Conservation (phyloP, 345 rosid genomes). For the Salix suchowensis region DNA sequence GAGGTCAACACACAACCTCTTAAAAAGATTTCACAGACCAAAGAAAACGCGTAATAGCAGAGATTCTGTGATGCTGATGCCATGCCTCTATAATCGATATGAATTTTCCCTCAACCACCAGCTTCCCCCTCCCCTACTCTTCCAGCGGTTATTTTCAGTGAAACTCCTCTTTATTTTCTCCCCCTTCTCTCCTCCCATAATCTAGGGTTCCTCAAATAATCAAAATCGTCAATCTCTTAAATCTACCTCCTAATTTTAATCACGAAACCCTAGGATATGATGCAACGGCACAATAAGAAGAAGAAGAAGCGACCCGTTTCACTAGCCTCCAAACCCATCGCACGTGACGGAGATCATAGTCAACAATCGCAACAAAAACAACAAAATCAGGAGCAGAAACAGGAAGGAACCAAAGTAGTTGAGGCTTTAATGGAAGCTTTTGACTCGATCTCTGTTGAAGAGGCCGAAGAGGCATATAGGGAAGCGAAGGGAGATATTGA, state of each 20-base stretch:
- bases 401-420: not conserved
- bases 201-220: constrained; percentile 7
- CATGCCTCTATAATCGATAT: not conserved
- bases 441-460: constrained; percentile 46
- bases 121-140: not conserved
- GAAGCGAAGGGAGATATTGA: constrained; percentile 46
- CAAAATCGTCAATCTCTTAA: not conserved
- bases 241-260: not conserved
- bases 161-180: not conserved
- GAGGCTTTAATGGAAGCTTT: constrained; percentile 48
- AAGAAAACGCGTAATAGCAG: not conserved
- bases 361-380: not conserved
- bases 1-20: not conserved
- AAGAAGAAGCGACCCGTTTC: constrained; percentile 38
- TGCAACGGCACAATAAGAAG: constrained; percentile 41
- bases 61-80: not conserved
- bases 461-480: constrained; percentile 40
- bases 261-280: constrained; percentile 19
- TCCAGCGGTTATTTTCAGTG: not conserved
- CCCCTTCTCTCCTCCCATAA: not conserved
- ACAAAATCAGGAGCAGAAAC: constrained; percentile 11
- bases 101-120: not conserved
- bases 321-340: constrained; percentile 3
- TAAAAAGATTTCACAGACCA: not conserved
- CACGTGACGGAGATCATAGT: constrained; percentile 15